Evolutionary conservation across 2,329 filamentous ascomycete species (phyloP).

Genomic region (Penicillium sp.): DNA sequence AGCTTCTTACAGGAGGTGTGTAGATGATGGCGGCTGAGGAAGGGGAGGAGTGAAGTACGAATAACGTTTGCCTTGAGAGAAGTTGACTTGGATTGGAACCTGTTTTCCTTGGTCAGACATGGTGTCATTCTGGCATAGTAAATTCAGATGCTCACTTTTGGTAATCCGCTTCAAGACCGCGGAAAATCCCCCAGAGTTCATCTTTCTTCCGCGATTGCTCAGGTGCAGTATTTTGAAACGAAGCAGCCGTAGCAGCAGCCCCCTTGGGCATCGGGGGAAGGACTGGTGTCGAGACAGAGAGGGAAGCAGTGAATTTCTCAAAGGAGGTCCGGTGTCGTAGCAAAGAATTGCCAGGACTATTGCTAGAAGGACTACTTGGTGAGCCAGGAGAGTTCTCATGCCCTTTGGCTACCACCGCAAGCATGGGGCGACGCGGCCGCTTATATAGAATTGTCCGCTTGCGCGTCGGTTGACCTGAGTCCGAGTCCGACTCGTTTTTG

Average conservation of each 20-base stretch:
- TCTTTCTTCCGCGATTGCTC: constrained; percentile 61
- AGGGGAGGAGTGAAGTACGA: constrained; percentile 70
- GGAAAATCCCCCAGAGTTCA: constrained; percentile 68
- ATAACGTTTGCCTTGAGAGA: constrained; percentile 74
- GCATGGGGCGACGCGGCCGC: constrained; percentile 42
- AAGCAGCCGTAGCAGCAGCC: constrained; percentile 41
- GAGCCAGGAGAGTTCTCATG: constrained; percentile 35
- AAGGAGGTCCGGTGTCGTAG: constrained; percentile 45
- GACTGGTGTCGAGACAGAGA: constrained; percentile 47
- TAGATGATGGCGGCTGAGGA: constrained; percentile 67
- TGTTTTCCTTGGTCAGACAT: constrained; percentile 28
- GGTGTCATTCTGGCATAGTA: background rate
- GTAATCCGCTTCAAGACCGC: constrained; percentile 66
- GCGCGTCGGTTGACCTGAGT: constrained; percentile 25
- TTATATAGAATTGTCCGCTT: constrained; percentile 37
- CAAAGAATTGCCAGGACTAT: constrained; percentile 28
- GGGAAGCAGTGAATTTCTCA: constrained; percentile 45
- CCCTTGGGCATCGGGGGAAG: constrained; percentile 50
- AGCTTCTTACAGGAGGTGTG: constrained; percentile 67
- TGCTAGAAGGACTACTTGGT: constrained; percentile 38
- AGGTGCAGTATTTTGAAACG: constrained; percentile 23
- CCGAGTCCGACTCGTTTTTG: constrained; percentile 23
- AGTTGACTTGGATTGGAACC: constrained; percentile 71
- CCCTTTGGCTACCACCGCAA: constrained; percentile 38
- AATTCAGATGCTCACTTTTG: constrained; percentile 53